A percentile compares a stretch with the other conserved stretches of the same genome.
Conservation (phyloP, 495 filamentous ascomycete genomes). For the Penicillium pancosmium region DNA sequence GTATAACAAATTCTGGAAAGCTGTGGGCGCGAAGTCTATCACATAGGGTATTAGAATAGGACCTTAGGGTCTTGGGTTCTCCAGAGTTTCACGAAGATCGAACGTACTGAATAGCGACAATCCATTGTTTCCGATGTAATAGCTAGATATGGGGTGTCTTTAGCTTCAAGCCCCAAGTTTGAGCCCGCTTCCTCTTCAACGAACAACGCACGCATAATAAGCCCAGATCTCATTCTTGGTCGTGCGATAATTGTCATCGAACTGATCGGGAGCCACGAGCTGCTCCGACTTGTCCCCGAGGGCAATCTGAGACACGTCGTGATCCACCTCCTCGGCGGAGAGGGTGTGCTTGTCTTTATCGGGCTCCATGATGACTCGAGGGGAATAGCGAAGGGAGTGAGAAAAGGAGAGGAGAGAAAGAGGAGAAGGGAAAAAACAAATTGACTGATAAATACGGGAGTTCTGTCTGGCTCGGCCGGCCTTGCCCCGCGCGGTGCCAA, state of each 20-base stretch:
- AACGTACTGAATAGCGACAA: slow-evolving; percentile 61
- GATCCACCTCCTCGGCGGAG: slow-evolving; percentile 25
- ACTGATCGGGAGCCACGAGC: slow-evolving; percentile 28
- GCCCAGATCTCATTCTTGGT: slow-evolving; percentile 64
- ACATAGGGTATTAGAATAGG: not conserved
- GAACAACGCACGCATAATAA: slow-evolving; percentile 56
- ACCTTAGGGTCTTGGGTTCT: no score
- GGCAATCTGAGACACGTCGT: slow-evolving; percentile 8
- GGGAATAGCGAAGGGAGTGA: not conserved
- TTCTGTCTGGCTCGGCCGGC: slow-evolving; percentile 6
- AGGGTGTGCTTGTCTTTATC: slow-evolving; percentile 18
- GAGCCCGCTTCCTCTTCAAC: slow-evolving; percentile 5
- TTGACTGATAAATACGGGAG: not conserved
- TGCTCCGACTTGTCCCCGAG: slow-evolving; percentile 14
- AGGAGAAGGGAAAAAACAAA: not conserved
- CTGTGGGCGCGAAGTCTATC: slow-evolving; percentile 64
- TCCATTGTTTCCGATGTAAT: slow-evolving; percentile 71
- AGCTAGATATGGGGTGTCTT: slow-evolving; percentile 35
- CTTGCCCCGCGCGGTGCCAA: slow-evolving; percentile 16
- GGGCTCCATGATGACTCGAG: slow-evolving; percentile 3
- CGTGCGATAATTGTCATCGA: slow-evolving; percentile 43
- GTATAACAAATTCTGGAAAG: slow-evolving; percentile 64
- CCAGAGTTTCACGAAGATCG: no score
- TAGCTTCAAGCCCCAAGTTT: slow-evolving; percentile 18
- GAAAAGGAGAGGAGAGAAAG: slow-evolving; percentile 1